A percentile compares a stretch with the other conserved stretches of the same genome.
phyloP scores from a whole-genome alignment of 2,329 filamentous ascomycete genomes.

The Coniochaeta sp. region DNA sequence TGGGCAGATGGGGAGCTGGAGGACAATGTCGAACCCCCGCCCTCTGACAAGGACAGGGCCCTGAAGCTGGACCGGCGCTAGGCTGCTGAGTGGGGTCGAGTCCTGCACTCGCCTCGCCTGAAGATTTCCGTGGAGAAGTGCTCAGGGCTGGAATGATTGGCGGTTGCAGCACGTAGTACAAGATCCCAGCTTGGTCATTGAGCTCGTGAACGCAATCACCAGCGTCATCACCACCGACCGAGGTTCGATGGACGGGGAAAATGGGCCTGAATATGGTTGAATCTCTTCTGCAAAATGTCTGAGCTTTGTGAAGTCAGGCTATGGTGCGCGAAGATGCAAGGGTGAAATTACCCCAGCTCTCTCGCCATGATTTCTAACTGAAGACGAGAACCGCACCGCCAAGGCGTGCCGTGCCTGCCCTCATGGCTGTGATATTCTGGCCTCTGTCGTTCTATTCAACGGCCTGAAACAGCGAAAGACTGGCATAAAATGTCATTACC shows the following conservation, averaged over 20 bases:
- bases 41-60: neutral
- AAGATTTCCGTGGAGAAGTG: neutral
- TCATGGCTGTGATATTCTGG: no score
- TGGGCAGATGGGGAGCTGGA: neutral
- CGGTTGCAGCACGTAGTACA: neutral
- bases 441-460: no score
- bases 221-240: neutral
- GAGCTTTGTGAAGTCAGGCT: neutral
- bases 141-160: neutral
- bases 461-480: no score
- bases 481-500: neutral
- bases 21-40: neutral
- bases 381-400: neutral
- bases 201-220: neutral
- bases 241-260: neutral
- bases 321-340: neutral
- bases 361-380: neutral
- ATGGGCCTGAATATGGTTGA: neutral
- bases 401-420: no score
- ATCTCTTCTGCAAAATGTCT: neutral
- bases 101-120: neutral
- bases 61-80: neutral
- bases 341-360: neutral
- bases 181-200: neutral
- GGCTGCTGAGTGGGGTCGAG: neutral